A percentile compares a stretch with the other conserved stretches of the same genome.
phyloP scores from a whole-genome alignment of 345 rosid species.

The Populus simonii region DNA sequence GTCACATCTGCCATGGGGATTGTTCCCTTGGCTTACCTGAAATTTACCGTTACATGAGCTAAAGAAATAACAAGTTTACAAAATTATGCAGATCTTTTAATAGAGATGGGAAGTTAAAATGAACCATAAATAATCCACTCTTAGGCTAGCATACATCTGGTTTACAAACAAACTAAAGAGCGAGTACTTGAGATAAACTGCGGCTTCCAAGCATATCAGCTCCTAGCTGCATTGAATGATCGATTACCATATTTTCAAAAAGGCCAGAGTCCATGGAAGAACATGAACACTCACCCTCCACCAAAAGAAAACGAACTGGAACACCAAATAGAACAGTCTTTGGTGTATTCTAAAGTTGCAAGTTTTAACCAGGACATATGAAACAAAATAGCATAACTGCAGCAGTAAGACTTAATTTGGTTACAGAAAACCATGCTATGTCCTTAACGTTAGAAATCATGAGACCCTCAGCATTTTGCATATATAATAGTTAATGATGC shows the following conservation, averaged over 20 bases:
- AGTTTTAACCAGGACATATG: not conserved
- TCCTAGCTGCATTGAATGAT: not conserved
- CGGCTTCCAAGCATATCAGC: not conserved
- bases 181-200: not conserved
- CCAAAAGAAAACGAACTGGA: not conserved
- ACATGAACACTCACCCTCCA: not conserved
- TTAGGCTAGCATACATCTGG: not conserved
- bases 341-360: not conserved
- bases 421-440: not conserved
- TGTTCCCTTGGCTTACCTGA: constrained; percentile 37
- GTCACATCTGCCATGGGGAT: constrained; percentile 17
- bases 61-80: not conserved
- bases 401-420: not conserved
- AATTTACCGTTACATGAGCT: constrained; percentile 9
- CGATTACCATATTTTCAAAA: not conserved
- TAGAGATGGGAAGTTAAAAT: not conserved
- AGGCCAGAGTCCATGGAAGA: no score
- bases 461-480: not conserved
- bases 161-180: not conserved
- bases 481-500: not conserved
- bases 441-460: not conserved
- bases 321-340: not conserved
- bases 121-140: not conserved
- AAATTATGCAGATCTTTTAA: not conserved
- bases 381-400: not conserved